Conservation (phyloP, 805 yeast genomes). For the Millerago galiae region DNA sequence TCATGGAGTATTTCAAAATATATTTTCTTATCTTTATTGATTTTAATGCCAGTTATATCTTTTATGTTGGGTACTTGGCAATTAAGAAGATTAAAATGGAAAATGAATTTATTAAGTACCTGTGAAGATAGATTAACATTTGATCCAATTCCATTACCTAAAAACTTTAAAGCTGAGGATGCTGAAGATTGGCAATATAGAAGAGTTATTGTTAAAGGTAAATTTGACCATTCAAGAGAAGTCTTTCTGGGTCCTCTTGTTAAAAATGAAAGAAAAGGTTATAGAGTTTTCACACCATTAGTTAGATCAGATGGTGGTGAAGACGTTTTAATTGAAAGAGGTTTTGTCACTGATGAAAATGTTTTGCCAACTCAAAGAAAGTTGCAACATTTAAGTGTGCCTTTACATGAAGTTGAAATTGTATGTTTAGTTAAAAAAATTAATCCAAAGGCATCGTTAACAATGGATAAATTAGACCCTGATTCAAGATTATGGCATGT, state of each 20-base stretch:
- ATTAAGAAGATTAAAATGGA: conserved; percentile 79
- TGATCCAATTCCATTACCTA: conserved; percentile 69
- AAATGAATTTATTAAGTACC: conserved; percentile 69
- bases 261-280: conserved; percentile 68
- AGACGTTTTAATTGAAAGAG: conserved; percentile 79
- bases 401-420: conserved; percentile 54
- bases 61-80: conserved; percentile 94
- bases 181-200: conserved; percentile 77
- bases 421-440: conserved; percentile 70
- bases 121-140: conserved; percentile 78
- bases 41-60: conserved; percentile 81
- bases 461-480: conserved; percentile 65
- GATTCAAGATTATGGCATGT: conserved; percentile 68
- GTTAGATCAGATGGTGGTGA: conserved; percentile 67
- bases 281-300: conserved; percentile 75
- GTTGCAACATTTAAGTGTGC: conserved; percentile 65
- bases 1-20: conserved; percentile 24
- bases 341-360: conserved; percentile 79
- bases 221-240: conserved; percentile 78
- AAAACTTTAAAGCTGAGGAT: conserved; percentile 53
- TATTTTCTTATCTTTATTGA: conserved; percentile 31
- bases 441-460: conserved; percentile 52
- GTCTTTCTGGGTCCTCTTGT: conserved; percentile 89
- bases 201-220: conserved; percentile 69
- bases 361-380: conserved; percentile 48